These are phyloP conservation scores for Hibiscus trionum DNA, from an alignment of 345 rosid genomes.

Conservation along the genomic window DNA sequence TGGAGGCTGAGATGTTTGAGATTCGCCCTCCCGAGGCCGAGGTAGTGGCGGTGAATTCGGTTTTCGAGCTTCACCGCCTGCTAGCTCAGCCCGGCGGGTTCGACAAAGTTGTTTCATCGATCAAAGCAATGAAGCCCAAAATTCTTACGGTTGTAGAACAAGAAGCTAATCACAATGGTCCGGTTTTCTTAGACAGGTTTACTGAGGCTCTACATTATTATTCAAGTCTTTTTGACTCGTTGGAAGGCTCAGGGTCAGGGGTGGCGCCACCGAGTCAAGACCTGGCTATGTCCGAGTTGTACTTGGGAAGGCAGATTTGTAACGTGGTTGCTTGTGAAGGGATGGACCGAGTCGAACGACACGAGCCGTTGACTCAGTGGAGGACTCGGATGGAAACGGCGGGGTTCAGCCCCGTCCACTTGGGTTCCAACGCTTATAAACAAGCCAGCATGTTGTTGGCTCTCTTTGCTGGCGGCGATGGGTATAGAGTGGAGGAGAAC, in stretches of 20 bases:
- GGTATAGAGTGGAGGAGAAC: conserved; percentile 82
- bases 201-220: conserved; percentile 77
- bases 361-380: conserved; percentile 69
- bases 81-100: conserved; percentile 57
- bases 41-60: conserved; percentile 69
- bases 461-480: conserved; percentile 69
- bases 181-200: conserved; percentile 66
- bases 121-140: conserved; percentile 59
- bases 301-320: conserved; percentile 68
- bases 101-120: conserved; percentile 42
- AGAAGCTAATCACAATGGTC: conserved; percentile 81
- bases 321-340: conserved; percentile 92
- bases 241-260: conserved; percentile 48
- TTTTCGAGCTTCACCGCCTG: conserved; percentile 63
- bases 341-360: conserved; percentile 63
- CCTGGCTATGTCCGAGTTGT: conserved; percentile 70
- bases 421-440: conserved; percentile 83
- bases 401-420: conserved; percentile 63
- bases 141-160: conserved; percentile 80
- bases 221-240: conserved; percentile 77
- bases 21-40: conserved; percentile 41
- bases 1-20: conserved; percentile 61
- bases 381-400: conserved; percentile 42
- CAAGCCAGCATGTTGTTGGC: conserved; percentile 88
- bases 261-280: conserved; percentile 41